Base-by-base conservation (phyloP, 139 green algal species). In the Coccomyxa sp. region DNA sequence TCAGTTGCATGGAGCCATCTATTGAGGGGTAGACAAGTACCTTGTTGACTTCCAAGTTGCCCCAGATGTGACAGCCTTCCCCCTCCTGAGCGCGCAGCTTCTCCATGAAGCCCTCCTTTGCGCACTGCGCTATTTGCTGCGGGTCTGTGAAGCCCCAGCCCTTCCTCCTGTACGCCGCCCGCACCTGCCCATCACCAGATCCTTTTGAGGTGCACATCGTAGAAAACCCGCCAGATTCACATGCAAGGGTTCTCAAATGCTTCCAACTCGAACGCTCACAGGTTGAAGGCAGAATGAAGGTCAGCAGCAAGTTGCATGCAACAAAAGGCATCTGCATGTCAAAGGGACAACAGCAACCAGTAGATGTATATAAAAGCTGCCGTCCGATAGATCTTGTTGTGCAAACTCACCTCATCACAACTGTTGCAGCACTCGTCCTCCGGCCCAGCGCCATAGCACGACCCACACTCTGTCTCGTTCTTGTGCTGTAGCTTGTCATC, bases 21-120 rank as follows among this genome's bases (percentile, higher is more conserved):
- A 51, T 51, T 51, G 38, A 51, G 1, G 60, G 60, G 18, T 4
- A 71, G 63, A 71, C 4, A 28, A 9, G 7, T 28, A 92, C 92
- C 88, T 95, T 94, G 83, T 94, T 96, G 66, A 97, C 95, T 68
- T 90, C 82, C 17, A 99, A 82, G 57, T 90, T 88, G 17, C 97
- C 97, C 86, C 94, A 97, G 71, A 99, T 88, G 67, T 92, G 92
- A 90, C 97, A 99, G 23, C 97, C 97, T 86, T 99, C 97, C 1
- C 94, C 93, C 74, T 91, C 77, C 84, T 98, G 94, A 81, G 90
- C 90, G 71, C 94, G 87, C 18, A 99, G 81, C 77, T 89, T 87
- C 60, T 91, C 86, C 32, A 92, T 75, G 82, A 94, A 96, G 15
- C 81, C 84, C 85, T 98, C 95, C 75, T 94, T 85, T 38, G 90